phyloP scores from a whole-genome alignment of 768 basidiomycete species.

The Naganishia randhawae region DNA sequence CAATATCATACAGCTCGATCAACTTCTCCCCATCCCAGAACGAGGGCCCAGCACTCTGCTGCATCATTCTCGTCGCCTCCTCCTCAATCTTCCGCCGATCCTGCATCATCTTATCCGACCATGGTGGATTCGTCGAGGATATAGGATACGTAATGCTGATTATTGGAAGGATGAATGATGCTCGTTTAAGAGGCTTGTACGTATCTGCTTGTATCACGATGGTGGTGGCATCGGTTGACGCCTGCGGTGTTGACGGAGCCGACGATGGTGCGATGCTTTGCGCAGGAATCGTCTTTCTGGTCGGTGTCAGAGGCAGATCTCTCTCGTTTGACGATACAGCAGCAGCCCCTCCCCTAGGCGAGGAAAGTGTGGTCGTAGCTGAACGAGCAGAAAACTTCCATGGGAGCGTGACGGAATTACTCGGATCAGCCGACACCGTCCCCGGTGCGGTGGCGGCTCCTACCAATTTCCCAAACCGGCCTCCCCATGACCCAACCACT shows the following conservation, averaged over 20 bases:
- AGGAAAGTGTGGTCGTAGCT: not conserved
- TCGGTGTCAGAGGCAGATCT: not conserved
- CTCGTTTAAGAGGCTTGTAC: slow-evolving; percentile 68
- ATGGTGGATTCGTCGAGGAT: slow-evolving; percentile 75
- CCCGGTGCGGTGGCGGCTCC: slow-evolving; percentile 20
- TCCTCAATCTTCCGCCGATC: slow-evolving; percentile 78
- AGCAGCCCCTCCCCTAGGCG: not conserved
- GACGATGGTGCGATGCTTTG: slow-evolving; percentile 6
- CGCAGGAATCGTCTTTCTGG: not conserved
- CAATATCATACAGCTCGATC: slow-evolving; percentile 69
- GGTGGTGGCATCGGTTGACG: not conserved
- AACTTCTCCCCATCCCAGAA: slow-evolving; percentile 87
- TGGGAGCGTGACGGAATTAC: not conserved
- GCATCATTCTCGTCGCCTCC: slow-evolving; percentile 62
- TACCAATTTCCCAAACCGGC: slow-evolving; percentile 41
- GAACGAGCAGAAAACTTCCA: slow-evolving; percentile 19
- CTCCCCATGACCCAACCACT: slow-evolving; percentile 40
- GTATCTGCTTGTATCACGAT: slow-evolving; percentile 21
- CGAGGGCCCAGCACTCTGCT: slow-evolving; percentile 53
- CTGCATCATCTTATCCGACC: slow-evolving; percentile 69
- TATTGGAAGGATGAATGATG: slow-evolving; percentile 84
- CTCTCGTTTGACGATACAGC: not conserved
- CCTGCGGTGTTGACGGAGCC: not conserved
- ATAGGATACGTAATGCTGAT: slow-evolving; percentile 88
- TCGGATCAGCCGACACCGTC: not conserved